Evolutionary conservation across 1,284 basidiomycete species (phyloP).

Genomic region (Ustilago xerochloae): DNA sequence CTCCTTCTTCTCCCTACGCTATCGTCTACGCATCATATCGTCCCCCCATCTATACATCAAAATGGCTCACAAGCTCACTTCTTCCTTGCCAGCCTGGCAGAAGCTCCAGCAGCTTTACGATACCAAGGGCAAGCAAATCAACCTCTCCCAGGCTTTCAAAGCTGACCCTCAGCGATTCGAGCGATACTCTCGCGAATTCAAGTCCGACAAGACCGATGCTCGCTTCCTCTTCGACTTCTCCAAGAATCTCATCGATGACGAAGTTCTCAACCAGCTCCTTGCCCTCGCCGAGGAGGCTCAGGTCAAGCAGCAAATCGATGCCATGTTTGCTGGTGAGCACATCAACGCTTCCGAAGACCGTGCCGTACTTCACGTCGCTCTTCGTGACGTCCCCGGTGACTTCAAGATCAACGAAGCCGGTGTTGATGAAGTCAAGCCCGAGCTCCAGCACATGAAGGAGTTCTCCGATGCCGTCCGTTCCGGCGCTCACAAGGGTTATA

Average conservation of each 20-base stretch:
- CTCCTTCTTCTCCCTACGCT: constrained; percentile 5
- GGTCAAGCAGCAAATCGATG: constrained; percentile 85
- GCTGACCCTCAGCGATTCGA: constrained; percentile 86
- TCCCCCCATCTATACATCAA: constrained; percentile 3
- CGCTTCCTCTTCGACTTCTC: constrained; percentile 94
- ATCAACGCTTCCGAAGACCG: constrained; percentile 99
- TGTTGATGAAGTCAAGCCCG: constrained; percentile 82
- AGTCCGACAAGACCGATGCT: constrained; percentile 76
- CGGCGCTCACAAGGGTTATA: constrained; percentile 95
- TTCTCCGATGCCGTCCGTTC: constrained; percentile 87
- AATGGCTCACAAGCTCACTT: constrained; percentile 58
- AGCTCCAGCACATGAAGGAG: constrained; percentile 89
- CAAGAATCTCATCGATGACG: constrained; percentile 92
- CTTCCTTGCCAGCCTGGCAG: constrained; percentile 77
- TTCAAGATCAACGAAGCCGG: constrained; percentile 80
- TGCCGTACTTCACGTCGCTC: constrained; percentile 92
- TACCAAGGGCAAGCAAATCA: constrained; percentile 78
- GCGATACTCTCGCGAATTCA: constrained; percentile 81
- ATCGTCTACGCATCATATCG: not conserved
- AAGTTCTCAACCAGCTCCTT: constrained; percentile 78
- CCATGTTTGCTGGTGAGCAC: constrained; percentile 94
- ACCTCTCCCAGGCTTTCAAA: constrained; percentile 90
- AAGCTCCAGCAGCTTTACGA: constrained; percentile 88
- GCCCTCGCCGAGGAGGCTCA: constrained; percentile 84
- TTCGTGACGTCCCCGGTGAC: constrained; percentile 81